Percentiles rank a stretch among this genome's conserved stretches.
phyloP scores from a whole-genome alignment of 352 stramenopile species.

The Pythium monospermum region DNA sequence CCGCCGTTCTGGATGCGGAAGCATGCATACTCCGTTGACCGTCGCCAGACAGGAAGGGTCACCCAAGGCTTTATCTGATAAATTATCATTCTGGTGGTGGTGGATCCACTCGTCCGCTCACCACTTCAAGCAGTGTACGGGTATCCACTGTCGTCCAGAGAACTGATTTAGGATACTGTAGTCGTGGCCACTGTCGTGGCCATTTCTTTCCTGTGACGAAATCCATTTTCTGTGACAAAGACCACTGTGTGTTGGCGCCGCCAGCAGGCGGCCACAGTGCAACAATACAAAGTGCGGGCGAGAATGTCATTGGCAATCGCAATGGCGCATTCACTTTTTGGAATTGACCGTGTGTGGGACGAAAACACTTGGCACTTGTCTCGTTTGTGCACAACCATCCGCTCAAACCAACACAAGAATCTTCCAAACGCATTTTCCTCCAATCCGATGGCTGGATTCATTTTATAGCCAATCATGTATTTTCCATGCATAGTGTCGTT shows the following conservation, averaged over 20 bases:
- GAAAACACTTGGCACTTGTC: not conserved
- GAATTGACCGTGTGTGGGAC: constrained; percentile 7
- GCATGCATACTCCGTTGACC: not conserved
- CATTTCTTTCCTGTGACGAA: not conserved
- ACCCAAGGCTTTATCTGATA: not conserved
- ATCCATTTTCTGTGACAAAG: not conserved
- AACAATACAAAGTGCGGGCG: no score
- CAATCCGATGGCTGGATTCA: no score
- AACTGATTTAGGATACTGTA: constrained; percentile 1
- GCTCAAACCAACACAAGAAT: constrained; percentile 20
- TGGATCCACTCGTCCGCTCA: constrained; percentile 5
- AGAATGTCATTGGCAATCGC: no score
- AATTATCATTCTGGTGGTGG: no score
- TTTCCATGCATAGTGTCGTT: constrained; percentile 12
- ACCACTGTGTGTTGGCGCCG: no score
- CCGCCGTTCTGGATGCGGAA: no score
- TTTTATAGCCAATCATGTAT: constrained; percentile 15
- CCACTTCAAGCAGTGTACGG: no score
- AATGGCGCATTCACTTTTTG: constrained; percentile 25
- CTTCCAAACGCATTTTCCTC: no score
- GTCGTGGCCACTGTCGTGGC: no score
- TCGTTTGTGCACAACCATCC: constrained; percentile 5
- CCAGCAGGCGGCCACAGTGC: no score
- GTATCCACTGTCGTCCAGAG: not conserved
- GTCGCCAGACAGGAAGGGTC: not conserved